These are phyloP conservation scores for Eucalyptus regnans DNA, from an alignment of 345 rosid species.

Conservation along the genomic window DNA sequence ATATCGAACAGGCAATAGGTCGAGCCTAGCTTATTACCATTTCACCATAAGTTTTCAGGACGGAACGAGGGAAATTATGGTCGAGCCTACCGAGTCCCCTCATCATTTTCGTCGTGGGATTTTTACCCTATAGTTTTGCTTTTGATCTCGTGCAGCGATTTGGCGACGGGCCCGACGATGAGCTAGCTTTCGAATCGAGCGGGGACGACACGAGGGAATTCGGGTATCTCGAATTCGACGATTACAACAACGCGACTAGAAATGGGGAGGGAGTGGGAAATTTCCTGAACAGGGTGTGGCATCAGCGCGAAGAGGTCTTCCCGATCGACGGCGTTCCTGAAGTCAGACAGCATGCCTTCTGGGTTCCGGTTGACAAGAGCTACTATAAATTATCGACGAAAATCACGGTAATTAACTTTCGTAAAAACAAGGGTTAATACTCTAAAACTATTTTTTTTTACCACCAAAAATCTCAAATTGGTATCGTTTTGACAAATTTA, in stretches of 20 bases:
- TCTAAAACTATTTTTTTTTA: too few species aligned
- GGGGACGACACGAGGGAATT: conserved; percentile 60
- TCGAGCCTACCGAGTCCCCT: neutral
- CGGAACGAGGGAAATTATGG: neutral
- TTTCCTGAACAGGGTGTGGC: conserved; percentile 52
- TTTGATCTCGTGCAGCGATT: conserved; percentile 15
- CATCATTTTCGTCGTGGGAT: neutral
- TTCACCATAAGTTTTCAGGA: neutral
- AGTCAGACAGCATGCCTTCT: conserved; percentile 43
- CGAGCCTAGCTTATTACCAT: neutral
- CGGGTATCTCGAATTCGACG: conserved; percentile 36
- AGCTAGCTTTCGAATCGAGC: conserved; percentile 42
- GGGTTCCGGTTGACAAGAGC: conserved; percentile 49
- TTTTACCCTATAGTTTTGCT: neutral
- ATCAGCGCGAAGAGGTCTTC: conserved; percentile 72
- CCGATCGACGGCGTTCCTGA: conserved; percentile 58
- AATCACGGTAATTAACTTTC: conserved; percentile 17
- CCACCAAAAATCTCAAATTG: too few species aligned
- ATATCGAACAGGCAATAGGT: neutral
- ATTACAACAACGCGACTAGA: conserved; percentile 3
- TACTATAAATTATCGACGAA: conserved; percentile 25
- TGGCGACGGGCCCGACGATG: conserved; percentile 42
- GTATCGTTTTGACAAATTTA: too few species aligned
- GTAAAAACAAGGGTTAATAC: neutral
- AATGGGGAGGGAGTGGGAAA: conserved; percentile 5